Evolutionary conservation across 208 protist genomes (phyloP).

Genomic region (Leishmania tarentolae): DNA sequence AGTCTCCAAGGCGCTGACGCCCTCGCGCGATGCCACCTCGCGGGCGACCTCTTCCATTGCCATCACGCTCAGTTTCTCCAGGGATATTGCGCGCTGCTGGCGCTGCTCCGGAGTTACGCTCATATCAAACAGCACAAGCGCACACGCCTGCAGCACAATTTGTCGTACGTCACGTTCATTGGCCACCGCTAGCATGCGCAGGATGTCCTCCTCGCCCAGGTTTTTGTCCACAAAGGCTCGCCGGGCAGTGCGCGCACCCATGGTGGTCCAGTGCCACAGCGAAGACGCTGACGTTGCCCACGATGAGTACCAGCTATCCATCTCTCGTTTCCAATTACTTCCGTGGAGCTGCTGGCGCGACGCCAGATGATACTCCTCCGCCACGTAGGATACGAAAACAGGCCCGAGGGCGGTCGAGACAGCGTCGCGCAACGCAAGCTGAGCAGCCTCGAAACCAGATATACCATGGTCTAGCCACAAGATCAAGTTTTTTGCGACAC

Average conservation of each 20-base stretch:
- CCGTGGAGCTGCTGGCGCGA: constrained; percentile 45
- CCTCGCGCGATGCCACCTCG: constrained; percentile 25
- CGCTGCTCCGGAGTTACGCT: constrained; percentile 36
- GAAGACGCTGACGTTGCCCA: constrained; percentile 28
- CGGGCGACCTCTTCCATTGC: constrained; percentile 30
- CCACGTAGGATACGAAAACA: constrained; percentile 47
- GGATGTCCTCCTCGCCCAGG: constrained; percentile 41
- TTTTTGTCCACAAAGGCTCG: constrained; percentile 22
- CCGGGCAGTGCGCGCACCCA: constrained; percentile 19
- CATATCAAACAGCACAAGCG: constrained; percentile 45
- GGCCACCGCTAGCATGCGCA: constrained; percentile 35
- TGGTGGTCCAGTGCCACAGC: constrained; percentile 33
- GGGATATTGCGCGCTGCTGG: constrained; percentile 24
- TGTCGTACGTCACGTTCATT: constrained; percentile 41
- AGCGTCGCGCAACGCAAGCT: constrained; percentile 39
- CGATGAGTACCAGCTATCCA: constrained; percentile 55
- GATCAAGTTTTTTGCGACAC: constrained; percentile 48
- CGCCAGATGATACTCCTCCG: constrained; percentile 47
- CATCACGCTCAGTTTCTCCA: constrained; percentile 35
- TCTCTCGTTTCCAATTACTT: constrained; percentile 33
- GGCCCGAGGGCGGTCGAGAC: constrained; percentile 50
- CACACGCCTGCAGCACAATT: constrained; percentile 47
- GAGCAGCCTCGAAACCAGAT: constrained; percentile 19
- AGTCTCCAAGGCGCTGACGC: not conserved
- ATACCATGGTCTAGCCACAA: constrained; percentile 40